Base-by-base conservation (phyloP, 2,329 filamentous ascomycete genomes). In the Clonostachys rosea region DNA sequence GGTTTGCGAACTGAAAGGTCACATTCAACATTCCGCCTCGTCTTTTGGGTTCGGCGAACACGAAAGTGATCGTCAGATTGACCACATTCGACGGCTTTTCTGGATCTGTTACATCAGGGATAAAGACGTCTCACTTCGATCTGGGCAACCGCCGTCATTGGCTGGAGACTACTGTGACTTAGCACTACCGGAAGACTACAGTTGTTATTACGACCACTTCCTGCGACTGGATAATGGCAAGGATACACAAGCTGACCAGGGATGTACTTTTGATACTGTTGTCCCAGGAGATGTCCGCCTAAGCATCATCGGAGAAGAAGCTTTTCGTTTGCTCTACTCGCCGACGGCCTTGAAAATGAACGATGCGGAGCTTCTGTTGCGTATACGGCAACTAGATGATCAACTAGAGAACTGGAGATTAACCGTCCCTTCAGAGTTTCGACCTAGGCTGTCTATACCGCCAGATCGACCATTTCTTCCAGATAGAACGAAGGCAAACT, bases 51-150 rank as follows among this genome's bases (percentile, higher is more conserved):
- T 14, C 10, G 14, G 13, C 11, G 24, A 33, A 18, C 14, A 5
- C 9, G n/a, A 5, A 17, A 10, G 5, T n/a, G 59, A 62, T 41
- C 62, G 63, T 2, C 54, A 59, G 41, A 54, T 58, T 37, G 56
- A 59, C 9, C 64, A 71, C 33, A 51, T 70, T 0, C 64, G 71
- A 4, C 55, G 61, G 33, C 47, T 81, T 0, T 82, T 82, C 53
- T 82, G 79, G 77, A 53, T 81, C 6, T 73, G 71, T 50, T 81
- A 79, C 48, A 65, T 65, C 3, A 59, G 78, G 10, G 78, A 83
- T 52, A 81, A 79, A 49, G 78, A 81, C n/a, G 65, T 80, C 12
- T 64, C 74, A 1, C 61, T 82, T 1, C 69, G 78, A 5, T 76
- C 71, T 0, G 75, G 76, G 0, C 75, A 78, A 43, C 76, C 76